phyloP scores from a whole-genome alignment of 305 asterid species.

The Striga hermonthica region DNA sequence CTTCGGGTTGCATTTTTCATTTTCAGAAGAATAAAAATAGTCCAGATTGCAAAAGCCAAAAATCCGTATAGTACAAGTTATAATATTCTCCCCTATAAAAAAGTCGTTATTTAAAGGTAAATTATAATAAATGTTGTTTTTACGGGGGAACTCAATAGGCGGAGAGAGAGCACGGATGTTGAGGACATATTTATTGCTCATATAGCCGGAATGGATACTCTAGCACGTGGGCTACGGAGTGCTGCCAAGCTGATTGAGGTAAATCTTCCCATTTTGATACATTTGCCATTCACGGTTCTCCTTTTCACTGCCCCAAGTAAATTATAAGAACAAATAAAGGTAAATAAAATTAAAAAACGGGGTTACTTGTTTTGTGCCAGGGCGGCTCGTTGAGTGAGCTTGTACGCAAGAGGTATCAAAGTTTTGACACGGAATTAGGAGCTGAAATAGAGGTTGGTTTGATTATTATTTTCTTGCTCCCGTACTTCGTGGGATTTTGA shows the following conservation, averaged over 20 bases:
- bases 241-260: constrained; percentile 90
- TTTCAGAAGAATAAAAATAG: too few relatives aligned
- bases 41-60: too few relatives aligned
- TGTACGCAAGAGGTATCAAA: constrained; percentile 75
- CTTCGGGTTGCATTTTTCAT: too few relatives aligned
- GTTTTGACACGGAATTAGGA: constrained; percentile 82
- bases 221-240: constrained; percentile 89
- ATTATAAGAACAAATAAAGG: too few relatives aligned
- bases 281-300: neutral
- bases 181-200: constrained; percentile 90
- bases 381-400: constrained; percentile 68
- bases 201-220: constrained; percentile 96
- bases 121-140: neutral
- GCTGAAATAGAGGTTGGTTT: constrained; percentile 67
- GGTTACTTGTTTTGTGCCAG: constrained; percentile 34
- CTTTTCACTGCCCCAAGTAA: neutral
- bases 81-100: neutral
- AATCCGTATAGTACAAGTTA: neutral
- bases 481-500: neutral
- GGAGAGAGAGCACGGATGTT: constrained; percentile 96
- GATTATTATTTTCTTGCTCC: neutral
- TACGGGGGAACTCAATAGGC: constrained; percentile 39
- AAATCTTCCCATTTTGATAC: neutral
- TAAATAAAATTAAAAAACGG: neutral
- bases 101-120: neutral